Evolutionary conservation across 257 asterid genomes (phyloP).

Genomic region (Petunia secreta): DNA sequence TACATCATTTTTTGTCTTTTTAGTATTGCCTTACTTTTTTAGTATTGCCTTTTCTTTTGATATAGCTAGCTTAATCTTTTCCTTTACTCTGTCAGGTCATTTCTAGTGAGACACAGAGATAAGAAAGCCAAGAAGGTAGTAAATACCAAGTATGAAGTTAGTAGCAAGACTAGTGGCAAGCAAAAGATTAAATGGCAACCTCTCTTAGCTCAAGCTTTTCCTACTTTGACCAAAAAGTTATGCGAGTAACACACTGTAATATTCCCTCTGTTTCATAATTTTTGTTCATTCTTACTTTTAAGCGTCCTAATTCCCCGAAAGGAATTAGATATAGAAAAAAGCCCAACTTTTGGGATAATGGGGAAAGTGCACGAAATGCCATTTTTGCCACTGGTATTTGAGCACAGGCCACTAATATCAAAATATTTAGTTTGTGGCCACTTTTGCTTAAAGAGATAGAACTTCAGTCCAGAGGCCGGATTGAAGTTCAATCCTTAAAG

Average conservation of each 20-base stretch:
- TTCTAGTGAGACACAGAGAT: conserved; percentile 5
- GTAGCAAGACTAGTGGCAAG: background rate
- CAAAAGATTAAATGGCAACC: background rate
- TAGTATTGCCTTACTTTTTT: background rate
- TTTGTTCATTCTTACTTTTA: background rate
- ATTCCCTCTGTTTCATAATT: background rate
- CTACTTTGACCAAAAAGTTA: background rate
- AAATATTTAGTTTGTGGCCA: too few relatives aligned
- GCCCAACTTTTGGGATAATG: too few relatives aligned
- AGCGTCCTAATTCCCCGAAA: background rate
- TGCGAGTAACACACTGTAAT: background rate
- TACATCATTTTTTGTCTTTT: background rate
- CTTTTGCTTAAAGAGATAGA: too few relatives aligned
- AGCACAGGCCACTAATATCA: too few relatives aligned
- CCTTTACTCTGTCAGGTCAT: background rate
- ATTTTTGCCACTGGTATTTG: too few relatives aligned
- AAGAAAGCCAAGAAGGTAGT: background rate
- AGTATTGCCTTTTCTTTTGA: too few relatives aligned
- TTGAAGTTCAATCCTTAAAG: too few relatives aligned
- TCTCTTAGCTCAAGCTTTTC: background rate
- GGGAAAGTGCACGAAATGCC: too few relatives aligned
- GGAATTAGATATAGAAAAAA: too few relatives aligned
- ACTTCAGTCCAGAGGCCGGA: too few relatives aligned
- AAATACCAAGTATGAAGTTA: too few relatives aligned
- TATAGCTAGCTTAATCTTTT: background rate